A percentile compares a stretch with the other conserved stretches of the same genome.
phyloP scores from a whole-genome alignment of 768 basidiomycete species.

The Neoboletus magnificus region DNA sequence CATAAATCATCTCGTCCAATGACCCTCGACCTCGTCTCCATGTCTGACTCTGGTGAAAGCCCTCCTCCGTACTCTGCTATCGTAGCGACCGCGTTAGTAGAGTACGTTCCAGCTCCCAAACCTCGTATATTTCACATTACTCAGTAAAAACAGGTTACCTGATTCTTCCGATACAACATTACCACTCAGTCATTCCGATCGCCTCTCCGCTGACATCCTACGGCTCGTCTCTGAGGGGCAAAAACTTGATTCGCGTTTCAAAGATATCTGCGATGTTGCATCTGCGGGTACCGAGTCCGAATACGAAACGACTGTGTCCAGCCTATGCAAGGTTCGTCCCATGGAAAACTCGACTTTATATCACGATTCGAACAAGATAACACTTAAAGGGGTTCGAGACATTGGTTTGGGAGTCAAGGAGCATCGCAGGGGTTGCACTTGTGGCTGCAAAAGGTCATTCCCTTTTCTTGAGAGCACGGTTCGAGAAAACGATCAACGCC shows the following conservation, averaged over 20 bases:
- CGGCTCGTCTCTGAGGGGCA: constrained; percentile 16
- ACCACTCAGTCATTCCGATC: constrained; percentile 11
- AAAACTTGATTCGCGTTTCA: constrained; percentile 10
- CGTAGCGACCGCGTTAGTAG: not conserved
- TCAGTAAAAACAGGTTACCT: not conserved
- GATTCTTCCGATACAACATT: not conserved
- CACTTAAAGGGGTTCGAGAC: constrained; percentile 10
- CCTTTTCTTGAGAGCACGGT: not conserved
- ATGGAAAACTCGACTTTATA: not conserved
- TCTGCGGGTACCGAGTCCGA: constrained; percentile 6
- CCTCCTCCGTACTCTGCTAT: constrained; percentile 21
- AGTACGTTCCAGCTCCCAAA: not conserved
- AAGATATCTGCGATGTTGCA: constrained; percentile 8
- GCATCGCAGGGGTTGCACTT: constrained; percentile 9
- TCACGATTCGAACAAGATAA: not conserved
- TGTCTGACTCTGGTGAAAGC: constrained; percentile 4
- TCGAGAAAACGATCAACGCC: not conserved
- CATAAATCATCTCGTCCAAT: not conserved
- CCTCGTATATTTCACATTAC: not conserved
- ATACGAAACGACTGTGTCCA: constrained; percentile 5
- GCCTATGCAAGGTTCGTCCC: constrained; percentile 9
- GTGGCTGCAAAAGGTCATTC: constrained; percentile 15
- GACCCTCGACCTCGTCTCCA: not conserved
- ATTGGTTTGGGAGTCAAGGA: constrained; percentile 20
- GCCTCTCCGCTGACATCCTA: constrained; percentile 1